Percentiles rank a stretch among this genome's conserved stretches.
Evolutionary conservation across 164 flowering plant species (phyloP).

Genomic region (Kingdonia uniflora): DNA sequence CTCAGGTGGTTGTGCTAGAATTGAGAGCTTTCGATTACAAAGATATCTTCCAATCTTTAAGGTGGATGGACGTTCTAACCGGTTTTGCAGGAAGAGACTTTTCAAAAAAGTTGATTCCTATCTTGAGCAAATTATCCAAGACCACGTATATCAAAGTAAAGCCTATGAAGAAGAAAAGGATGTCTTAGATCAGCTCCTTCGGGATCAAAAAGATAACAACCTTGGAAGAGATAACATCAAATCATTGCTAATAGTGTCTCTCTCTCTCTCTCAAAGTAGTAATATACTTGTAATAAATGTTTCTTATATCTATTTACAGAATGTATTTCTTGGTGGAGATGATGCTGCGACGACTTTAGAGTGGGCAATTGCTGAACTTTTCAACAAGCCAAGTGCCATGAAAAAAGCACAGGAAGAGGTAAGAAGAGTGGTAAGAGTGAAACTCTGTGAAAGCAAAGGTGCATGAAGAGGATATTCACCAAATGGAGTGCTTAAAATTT

Average conservation of each 20-base stretch:
- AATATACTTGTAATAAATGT: neutral
- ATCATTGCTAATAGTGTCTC: neutral
- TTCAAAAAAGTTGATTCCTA: neutral
- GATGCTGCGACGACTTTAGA: neutral
- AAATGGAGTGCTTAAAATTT: neutral
- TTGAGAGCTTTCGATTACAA: neutral
- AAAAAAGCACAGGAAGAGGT: conserved; percentile 1
- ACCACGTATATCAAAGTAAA: neutral
- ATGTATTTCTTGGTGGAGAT: neutral
- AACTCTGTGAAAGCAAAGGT: too few relatives aligned
- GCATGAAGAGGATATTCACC: neutral
- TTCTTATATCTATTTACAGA: neutral
- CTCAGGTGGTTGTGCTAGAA: neutral
- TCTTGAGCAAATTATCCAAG: neutral
- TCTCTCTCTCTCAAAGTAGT: neutral
- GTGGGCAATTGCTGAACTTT: neutral
- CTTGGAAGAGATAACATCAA: neutral
- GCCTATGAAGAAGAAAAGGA: neutral
- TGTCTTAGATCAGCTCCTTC: neutral
- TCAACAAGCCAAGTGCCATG: neutral
- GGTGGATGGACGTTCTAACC: neutral
- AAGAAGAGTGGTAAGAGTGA: neutral
- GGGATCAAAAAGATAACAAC: neutral
- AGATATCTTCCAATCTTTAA: neutral
- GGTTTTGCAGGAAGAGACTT: neutral